phyloP scores from a whole-genome alignment of 2,329 filamentous ascomycete genomes.

The Elsinoe arachidis region DNA sequence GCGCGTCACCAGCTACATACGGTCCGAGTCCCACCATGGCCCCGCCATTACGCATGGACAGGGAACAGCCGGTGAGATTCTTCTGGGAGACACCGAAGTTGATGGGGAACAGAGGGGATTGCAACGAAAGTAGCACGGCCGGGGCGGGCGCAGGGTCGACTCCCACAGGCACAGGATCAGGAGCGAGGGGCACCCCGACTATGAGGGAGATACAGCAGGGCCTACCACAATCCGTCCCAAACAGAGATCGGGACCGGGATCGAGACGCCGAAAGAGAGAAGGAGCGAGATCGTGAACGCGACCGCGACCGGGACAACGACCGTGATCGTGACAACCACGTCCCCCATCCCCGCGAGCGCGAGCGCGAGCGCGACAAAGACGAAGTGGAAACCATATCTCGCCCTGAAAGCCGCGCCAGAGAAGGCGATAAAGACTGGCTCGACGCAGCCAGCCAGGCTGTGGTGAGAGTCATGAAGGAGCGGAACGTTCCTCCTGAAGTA shows the following conservation, averaged over 20 bases:
- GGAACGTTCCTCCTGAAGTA: background rate
- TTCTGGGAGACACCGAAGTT: constrained; percentile 7
- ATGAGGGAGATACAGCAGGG: constrained; percentile 1
- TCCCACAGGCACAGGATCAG: background rate
- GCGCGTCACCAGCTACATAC: background rate
- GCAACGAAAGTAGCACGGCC: background rate
- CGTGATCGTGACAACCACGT: too few species aligned
- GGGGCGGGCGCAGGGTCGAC: background rate
- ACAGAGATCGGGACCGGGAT: background rate
- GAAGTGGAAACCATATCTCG: background rate
- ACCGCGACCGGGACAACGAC: background rate
- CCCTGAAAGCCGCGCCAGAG: background rate
- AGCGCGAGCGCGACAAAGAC: too few species aligned
- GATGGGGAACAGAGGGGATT: background rate
- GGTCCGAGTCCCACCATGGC: constrained; percentile 1
- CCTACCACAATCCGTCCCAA: background rate
- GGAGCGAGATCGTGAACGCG: background rate
- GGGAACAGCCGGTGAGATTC: constrained; percentile 9
- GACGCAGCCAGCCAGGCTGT: constrained; percentile 9
- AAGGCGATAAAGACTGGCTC: constrained; percentile 1
- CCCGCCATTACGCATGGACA: background rate
- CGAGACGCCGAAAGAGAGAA: background rate
- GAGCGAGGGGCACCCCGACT: background rate
- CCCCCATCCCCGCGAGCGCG: background rate
- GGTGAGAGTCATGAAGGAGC: constrained; percentile 3